Percentiles rank a stretch among this genome's conserved stretches.
phyloP scores from a whole-genome alignment of 2,329 filamentous ascomycete genomes.

The Cladosporium colombiae region DNA sequence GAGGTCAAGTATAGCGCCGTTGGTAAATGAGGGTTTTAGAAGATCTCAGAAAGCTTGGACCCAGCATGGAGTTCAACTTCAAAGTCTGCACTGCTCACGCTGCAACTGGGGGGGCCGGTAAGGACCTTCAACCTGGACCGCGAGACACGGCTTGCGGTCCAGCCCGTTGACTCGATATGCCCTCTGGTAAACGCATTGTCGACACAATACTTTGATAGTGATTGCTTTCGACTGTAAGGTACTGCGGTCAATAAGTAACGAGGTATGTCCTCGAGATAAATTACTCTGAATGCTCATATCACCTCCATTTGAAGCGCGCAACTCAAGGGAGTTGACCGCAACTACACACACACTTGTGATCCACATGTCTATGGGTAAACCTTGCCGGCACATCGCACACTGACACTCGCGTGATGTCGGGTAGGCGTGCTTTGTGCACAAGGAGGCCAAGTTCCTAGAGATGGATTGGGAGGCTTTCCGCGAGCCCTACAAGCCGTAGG shows the following conservation, averaged over 20 bases:
- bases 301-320: neutral
- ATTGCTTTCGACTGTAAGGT: neutral
- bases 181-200: neutral
- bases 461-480: neutral
- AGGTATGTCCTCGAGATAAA: neutral
- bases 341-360: neutral
- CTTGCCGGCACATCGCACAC: neutral
- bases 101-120: neutral
- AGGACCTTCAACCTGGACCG: neutral
- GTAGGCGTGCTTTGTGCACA: neutral
- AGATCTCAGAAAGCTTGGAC: slow-evolving; percentile 10
- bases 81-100: neutral
- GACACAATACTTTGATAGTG: neutral
- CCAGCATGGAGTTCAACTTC: neutral
- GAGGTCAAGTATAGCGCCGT: slow-evolving; percentile 8
- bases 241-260: neutral
- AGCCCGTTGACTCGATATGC: neutral
- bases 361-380: neutral
- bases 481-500: neutral
- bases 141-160: neutral
- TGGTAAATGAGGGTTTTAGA: slow-evolving; percentile 8
- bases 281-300: neutral
- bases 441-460: neutral
- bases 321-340: neutral
- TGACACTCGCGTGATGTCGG: neutral